Conservation (phyloP, 768 basidiomycete species). For the Russula emetica region DNA sequence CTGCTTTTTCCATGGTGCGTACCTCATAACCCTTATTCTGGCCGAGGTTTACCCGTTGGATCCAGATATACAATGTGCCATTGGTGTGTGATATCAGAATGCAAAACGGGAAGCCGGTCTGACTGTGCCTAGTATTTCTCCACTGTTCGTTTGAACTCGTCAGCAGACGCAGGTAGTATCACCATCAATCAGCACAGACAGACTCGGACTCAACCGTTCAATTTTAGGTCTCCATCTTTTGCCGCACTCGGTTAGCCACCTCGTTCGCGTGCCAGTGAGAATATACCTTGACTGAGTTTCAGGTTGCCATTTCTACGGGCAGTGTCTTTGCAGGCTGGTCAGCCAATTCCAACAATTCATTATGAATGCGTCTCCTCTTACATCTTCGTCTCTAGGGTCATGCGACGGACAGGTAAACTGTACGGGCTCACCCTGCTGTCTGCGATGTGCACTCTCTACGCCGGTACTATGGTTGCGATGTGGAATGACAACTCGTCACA, state of each 20-base stretch:
- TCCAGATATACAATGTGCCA: slow-evolving; percentile 81
- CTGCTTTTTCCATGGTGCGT: slow-evolving; percentile 72
- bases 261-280: slow-evolving; percentile 28
- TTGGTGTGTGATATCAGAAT: slow-evolving; percentile 46
- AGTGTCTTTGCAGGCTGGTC: slow-evolving; percentile 87
- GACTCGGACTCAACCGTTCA: slow-evolving; percentile 9
- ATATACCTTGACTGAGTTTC: slow-evolving; percentile 22
- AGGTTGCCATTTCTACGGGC: slow-evolving; percentile 79
- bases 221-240: slow-evolving; percentile 75
- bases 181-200: slow-evolving; percentile 3
- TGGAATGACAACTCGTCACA: slow-evolving; percentile 63
- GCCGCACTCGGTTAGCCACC: slow-evolving; percentile 72
- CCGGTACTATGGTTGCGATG: slow-evolving; percentile 53
- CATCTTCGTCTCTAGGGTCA: slow-evolving; percentile 50
- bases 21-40: slow-evolving; percentile 27
- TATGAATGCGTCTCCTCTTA: slow-evolving; percentile 15
- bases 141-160: slow-evolving; percentile 64
- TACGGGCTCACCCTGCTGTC: slow-evolving; percentile 69
- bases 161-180: slow-evolving; percentile 60
- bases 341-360: slow-evolving; percentile 30
- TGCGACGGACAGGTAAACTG: slow-evolving; percentile 82
- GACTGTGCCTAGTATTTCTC: slow-evolving; percentile 62
- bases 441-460: slow-evolving; percentile 54
- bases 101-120: slow-evolving; percentile 20
- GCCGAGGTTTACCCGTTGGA: slow-evolving; percentile 23